These are phyloP conservation scores for Penicillium lividum DNA, from an alignment of 495 filamentous ascomycete genomes.

Conservation along the genomic window DNA sequence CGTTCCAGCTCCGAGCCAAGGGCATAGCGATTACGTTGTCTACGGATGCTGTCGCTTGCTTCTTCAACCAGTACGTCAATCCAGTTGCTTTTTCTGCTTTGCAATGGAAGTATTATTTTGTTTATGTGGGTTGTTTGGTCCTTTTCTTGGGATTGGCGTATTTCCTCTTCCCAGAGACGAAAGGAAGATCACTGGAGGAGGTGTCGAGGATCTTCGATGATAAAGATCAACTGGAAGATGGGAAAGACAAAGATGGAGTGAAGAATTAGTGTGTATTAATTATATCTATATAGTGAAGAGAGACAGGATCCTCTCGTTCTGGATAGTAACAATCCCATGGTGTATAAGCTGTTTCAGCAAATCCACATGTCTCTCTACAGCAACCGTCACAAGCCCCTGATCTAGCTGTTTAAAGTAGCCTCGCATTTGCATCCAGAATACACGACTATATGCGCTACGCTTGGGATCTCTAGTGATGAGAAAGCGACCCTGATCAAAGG, in stretches of 20 bases:
- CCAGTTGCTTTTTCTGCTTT: slow-evolving; percentile 52
- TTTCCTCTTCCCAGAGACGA: slow-evolving; percentile 69
- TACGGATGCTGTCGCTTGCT: slow-evolving; percentile 57
- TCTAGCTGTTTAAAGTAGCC: neutral
- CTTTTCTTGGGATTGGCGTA: slow-evolving; percentile 62
- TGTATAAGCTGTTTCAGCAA: slow-evolving; percentile 2
- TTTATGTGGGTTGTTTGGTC: slow-evolving; percentile 56
- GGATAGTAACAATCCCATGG: neutral
- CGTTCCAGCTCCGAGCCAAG: slow-evolving; percentile 69
- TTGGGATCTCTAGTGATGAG: neutral
- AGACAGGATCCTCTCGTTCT: slow-evolving; percentile 1
- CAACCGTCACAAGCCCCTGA: neutral
- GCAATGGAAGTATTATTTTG: slow-evolving; percentile 60
- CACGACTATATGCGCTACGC: neutral
- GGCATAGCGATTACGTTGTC: slow-evolving; percentile 66
- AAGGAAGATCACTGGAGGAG: slow-evolving; percentile 65
- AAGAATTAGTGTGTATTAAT: neutral
- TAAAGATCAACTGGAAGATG: neutral
- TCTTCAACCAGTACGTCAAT: slow-evolving; percentile 61
- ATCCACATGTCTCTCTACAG: slow-evolving; percentile 1
- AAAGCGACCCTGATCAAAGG: neutral
- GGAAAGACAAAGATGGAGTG: neutral
- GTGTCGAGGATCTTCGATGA: slow-evolving; percentile 60
- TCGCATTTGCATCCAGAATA: slow-evolving; percentile 4
- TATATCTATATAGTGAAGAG: neutral